These are phyloP conservation scores for Vitellaria paradoxa DNA, from an alignment of 179 eudicot genomes.

Conservation along the genomic window DNA sequence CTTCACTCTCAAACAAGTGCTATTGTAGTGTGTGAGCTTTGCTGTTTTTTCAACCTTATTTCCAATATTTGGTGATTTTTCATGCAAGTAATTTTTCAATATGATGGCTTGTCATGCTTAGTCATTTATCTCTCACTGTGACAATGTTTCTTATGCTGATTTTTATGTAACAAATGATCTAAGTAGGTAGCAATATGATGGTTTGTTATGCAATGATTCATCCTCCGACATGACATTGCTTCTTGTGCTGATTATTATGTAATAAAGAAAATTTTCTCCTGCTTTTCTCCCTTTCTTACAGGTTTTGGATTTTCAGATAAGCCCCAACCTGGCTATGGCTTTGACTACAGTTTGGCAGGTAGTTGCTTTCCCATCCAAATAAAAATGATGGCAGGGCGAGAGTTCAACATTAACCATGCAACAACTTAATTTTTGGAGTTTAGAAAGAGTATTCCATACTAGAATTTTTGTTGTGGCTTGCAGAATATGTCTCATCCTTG, in stretches of 20 bases:
- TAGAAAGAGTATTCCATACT: not conserved
- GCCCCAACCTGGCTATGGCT: conserved; percentile 90
- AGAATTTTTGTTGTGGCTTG: conserved; percentile 14
- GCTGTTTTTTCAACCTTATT: not conserved
- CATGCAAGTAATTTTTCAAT: not conserved
- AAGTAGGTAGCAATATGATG: not conserved
- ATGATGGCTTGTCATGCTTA: not conserved
- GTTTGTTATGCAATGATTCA: not conserved
- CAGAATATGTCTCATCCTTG: conserved; percentile 84
- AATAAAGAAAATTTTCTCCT: not conserved
- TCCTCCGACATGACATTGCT: not conserved
- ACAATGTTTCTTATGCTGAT: not conserved
- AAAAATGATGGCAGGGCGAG: not conserved
- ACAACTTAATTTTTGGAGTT: not conserved
- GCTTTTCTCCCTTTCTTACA: conserved; percentile 27
- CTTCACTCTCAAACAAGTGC: not conserved
- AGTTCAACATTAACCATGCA: not conserved
- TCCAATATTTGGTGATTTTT: not conserved
- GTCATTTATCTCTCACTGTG: not conserved
- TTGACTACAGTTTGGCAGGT: conserved; percentile 97
- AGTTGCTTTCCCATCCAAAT: conserved; percentile 10
- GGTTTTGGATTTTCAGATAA: conserved; percentile 99
- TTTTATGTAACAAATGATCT: not conserved
- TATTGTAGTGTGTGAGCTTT: not conserved
- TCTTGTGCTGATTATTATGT: not conserved